These are phyloP conservation scores for Penicillium sp. DNA, from an alignment of 2,329 filamentous ascomycete species.

Conservation along the genomic window DNA sequence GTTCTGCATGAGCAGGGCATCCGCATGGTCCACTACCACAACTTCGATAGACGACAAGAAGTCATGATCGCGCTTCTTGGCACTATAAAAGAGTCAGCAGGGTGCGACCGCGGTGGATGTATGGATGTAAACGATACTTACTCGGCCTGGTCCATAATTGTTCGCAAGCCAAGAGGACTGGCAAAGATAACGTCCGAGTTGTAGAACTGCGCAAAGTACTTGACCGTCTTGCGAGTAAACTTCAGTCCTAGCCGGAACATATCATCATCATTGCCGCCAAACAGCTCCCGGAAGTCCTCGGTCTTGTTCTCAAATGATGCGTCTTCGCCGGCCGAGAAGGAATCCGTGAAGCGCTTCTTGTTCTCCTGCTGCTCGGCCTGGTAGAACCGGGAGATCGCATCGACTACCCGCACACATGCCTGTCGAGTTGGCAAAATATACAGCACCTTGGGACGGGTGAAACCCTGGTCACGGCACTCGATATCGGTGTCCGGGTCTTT, in stretches of 20 bases:
- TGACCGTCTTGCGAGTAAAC: conserved; percentile 91
- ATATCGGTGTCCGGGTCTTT: conserved; percentile 62
- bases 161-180: conserved; percentile 81
- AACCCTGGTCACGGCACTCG: conserved; percentile 86
- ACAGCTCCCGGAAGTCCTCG: conserved; percentile 81
- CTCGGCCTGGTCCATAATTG: conserved; percentile 77
- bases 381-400: conserved; percentile 69
- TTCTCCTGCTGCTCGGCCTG: conserved; percentile 91
- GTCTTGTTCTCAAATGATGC: conserved; percentile 69
- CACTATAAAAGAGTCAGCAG: conserved; percentile 31
- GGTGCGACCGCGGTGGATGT: conserved; percentile 11
- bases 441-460: conserved; percentile 87
- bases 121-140: conserved; percentile 37
- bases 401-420: conserved; percentile 71
- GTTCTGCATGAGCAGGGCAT: conserved; percentile 94
- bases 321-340: conserved; percentile 65
- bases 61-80: conserved; percentile 70
- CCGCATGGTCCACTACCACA: conserved; percentile 82
- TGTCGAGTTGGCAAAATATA: conserved; percentile 86
- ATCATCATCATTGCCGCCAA: conserved; percentile 93
- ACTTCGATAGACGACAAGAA: conserved; percentile 93
- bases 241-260: conserved; percentile 96
- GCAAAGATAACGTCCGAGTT: conserved; percentile 92
- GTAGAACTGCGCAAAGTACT: conserved; percentile 93
- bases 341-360: conserved; percentile 82